Conservation (phyloP, 2,329 filamentous ascomycete genomes). For the Madurella mycetomatis region DNA sequence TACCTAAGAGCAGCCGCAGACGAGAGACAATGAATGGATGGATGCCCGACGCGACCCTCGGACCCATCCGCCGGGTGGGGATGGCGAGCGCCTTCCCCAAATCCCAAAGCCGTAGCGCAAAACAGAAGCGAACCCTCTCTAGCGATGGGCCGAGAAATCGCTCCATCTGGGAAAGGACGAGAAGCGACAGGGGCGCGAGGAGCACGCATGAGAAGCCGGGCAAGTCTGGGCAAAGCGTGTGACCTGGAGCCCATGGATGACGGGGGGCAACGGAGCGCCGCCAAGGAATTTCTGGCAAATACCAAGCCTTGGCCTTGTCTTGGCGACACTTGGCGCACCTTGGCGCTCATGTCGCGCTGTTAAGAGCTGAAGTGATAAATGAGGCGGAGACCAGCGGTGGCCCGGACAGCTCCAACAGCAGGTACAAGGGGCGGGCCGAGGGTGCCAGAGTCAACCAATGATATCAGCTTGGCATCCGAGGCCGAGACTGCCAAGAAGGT, state of each 20-base stretch:
- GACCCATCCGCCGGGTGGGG: background rate
- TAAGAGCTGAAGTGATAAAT: slow-evolving; percentile 7
- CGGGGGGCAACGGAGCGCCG: slow-evolving; percentile 17
- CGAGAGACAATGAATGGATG: background rate
- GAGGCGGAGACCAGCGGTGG: background rate
- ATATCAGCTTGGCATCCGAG: slow-evolving; percentile 19
- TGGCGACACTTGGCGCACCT: slow-evolving; percentile 27
- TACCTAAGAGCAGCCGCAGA: background rate
- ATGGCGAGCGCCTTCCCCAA: background rate
- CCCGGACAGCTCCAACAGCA: slow-evolving; percentile 13
- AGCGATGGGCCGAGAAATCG: slow-evolving; percentile 6
- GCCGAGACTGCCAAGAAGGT: slow-evolving; percentile 33
- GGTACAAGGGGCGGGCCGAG: slow-evolving; percentile 21
- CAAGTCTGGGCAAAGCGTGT: slow-evolving; percentile 21
- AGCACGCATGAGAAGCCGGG: slow-evolving; percentile 6
- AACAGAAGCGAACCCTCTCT: background rate
- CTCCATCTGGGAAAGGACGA: slow-evolving; percentile 2
- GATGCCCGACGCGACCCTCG: background rate
- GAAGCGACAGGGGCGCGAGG: slow-evolving; percentile 1
- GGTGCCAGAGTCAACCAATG: slow-evolving; percentile 23
- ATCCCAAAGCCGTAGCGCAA: background rate
- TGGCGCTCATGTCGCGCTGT: slow-evolving; percentile 26
- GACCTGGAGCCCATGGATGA: slow-evolving; percentile 20
- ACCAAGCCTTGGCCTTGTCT: slow-evolving; percentile 30
- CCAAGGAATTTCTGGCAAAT: slow-evolving; percentile 40